Base-by-base conservation (phyloP, 768 basidiomycete species). In the Leccinum uliginosum region DNA sequence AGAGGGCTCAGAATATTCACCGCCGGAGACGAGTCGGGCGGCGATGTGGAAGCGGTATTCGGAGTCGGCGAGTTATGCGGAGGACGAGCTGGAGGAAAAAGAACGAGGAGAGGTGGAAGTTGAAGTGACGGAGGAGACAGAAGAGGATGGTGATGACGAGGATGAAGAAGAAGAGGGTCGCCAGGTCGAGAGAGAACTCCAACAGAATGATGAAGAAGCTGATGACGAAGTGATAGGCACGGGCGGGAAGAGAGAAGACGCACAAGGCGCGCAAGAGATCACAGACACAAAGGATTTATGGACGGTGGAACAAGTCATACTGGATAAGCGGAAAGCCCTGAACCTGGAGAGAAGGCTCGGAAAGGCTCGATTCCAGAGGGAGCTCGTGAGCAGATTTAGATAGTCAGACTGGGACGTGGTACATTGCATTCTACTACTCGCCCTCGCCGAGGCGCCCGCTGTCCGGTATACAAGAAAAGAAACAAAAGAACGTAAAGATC, bases 21-120 rank as follows among this genome's bases (percentile, higher is more conserved):
- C 70, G 2, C 69, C 69, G 1, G 60, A 62, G 59, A 71, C 63
- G 34, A 71, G 65, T 40, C 61, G 60, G 35, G 67, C 69, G 17
- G 67, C 69, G 24, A 44, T 56, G 48, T 71, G 67, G 62, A 72
- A 63, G 29, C 62, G 59, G 12, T 57, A 55, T 15, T 56, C 55
- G 15, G 58, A 56, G 26, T 48, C 50, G 43, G 12, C 23, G 12
- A 61, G 48, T 29, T 14, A 47, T 8, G 26, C 0, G 3, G 57
- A 57, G 12, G 56, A 54, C 6, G 54, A 3, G n/a, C 29, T 30
- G 12, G 50, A 45, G 6, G 38, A 24, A 12, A 27, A 40, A 46
- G 45, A 23, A 44, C 43, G 43, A 14, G 19, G 38, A 23, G 44
- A 45, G 21, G 44, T 45, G 21, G 21, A 23, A 23, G 24, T 14